phyloP scores from a whole-genome alignment of 2,329 filamentous ascomycete genomes.

The Claviceps sp. region DNA sequence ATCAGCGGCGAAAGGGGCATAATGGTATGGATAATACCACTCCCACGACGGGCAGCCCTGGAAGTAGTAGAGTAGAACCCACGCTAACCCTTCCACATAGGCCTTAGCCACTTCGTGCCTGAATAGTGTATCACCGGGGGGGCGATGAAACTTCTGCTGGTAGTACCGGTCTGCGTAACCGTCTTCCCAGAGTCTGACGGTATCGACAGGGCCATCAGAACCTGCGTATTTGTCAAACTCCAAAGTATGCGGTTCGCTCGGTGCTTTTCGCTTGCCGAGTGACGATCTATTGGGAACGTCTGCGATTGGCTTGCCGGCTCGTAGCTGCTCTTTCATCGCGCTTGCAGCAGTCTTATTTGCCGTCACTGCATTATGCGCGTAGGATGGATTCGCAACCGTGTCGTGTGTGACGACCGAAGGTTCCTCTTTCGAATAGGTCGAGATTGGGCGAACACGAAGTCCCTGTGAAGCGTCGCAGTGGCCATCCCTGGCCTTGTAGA shows the following conservation, averaged over 20 bases:
- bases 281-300: conserved; percentile 21
- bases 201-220: conserved; percentile 55
- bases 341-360: conserved; percentile 94
- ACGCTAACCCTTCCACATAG: conserved; percentile 91
- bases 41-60: conserved; percentile 98
- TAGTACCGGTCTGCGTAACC: conserved; percentile 95
- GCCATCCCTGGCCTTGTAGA: conserved; percentile 15
- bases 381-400: conserved; percentile 67
- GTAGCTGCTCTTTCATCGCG: conserved; percentile 68
- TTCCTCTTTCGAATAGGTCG: conserved; percentile 38
- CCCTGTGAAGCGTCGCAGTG: conserved; percentile 21
- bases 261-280: conserved; percentile 62
- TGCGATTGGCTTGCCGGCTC: conserved; percentile 23
- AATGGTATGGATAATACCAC: conserved; percentile 98
- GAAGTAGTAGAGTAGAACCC: conserved; percentile 95
- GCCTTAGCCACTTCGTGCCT: conserved; percentile 75
- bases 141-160: conserved; percentile 85
- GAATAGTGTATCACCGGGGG: conserved; percentile 70
- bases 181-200: conserved; percentile 83
- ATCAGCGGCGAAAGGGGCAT: conserved; percentile 92
- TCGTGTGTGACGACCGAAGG: conserved; percentile 62
- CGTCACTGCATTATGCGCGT: conserved; percentile 53
- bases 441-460: conserved; percentile 24
- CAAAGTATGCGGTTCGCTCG: conserved; percentile 19
- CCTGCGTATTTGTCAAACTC: neutral